A percentile compares a stretch with the other conserved stretches of the same genome.
These are phyloP conservation scores for Pythium rhizo-oryzae DNA, from an alignment of 352 stramenopile genomes.

Conservation along the genomic window DNA sequence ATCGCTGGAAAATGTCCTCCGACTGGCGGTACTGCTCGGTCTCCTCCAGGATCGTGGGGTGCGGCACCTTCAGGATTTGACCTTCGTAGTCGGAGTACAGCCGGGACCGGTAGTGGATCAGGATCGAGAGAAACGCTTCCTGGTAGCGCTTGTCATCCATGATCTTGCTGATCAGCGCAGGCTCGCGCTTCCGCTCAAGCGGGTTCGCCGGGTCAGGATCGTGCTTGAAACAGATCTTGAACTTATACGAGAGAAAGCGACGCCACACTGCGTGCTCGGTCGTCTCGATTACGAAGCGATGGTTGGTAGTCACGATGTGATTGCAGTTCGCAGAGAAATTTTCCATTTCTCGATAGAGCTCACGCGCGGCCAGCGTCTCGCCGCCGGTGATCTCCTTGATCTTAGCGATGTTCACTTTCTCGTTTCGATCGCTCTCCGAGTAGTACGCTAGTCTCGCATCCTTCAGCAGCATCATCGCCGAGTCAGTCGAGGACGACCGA, in stretches of 20 bases:
- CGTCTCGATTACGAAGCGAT: not conserved
- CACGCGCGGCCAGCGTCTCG: not conserved
- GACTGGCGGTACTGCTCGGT: not conserved
- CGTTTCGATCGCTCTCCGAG: not conserved
- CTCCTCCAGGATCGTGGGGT: not conserved
- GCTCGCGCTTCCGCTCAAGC: not conserved
- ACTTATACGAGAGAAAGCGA: not conserved
- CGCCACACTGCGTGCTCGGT: conserved; percentile 2
- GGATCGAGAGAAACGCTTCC: not conserved
- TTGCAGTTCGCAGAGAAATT: not conserved
- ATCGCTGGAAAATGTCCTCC: not conserved
- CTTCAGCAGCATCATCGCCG: not conserved
- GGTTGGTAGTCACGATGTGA: conserved; percentile 1
- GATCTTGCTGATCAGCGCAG: not conserved
- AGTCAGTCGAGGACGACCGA: not conserved
- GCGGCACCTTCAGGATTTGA: not conserved
- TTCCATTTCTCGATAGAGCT: not conserved
- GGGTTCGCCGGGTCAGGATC: not conserved
- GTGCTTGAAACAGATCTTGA: conserved; percentile 4
- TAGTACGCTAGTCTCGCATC: not conserved
- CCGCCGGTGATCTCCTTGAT: not conserved
- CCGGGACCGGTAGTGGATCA: not conserved
- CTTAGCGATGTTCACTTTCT: not conserved
- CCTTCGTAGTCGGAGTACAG: not conserved
- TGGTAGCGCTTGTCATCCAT: not conserved